Conservation (phyloP, 768 basidiomycete genomes). For the Myochromella boudieri region DNA sequence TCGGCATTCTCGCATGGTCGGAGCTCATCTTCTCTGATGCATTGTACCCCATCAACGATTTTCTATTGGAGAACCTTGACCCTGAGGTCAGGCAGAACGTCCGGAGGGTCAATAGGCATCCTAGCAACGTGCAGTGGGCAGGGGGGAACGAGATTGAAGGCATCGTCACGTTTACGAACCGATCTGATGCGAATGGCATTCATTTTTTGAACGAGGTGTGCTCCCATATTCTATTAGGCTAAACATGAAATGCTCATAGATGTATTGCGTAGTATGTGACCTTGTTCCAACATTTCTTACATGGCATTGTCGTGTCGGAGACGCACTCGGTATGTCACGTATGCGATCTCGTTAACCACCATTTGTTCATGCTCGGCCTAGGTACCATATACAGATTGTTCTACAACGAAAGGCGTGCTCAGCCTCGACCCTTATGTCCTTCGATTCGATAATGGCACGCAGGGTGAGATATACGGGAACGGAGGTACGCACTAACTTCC, state of each 20-base stretch:
- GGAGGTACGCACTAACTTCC: slow-evolving; percentile 32
- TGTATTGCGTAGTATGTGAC: slow-evolving; percentile 31
- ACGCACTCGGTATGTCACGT: slow-evolving; percentile 42
- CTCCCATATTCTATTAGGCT: neutral
- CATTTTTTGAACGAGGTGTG: slow-evolving; percentile 50
- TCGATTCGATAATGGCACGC: slow-evolving; percentile 48
- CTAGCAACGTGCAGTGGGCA: slow-evolving; percentile 60
- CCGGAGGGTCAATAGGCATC: slow-evolving; percentile 52
- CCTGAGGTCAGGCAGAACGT: slow-evolving; percentile 60
- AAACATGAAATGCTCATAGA: neutral
- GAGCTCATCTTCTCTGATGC: slow-evolving; percentile 62
- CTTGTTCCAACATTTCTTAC: slow-evolving; percentile 53
- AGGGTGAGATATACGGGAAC: slow-evolving; percentile 57
- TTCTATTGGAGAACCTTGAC: slow-evolving; percentile 48
- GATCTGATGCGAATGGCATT: slow-evolving; percentile 37
- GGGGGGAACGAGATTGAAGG: slow-evolving; percentile 63
- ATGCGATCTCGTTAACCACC: neutral
- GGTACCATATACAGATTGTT: slow-evolving; percentile 62
- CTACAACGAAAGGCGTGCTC: slow-evolving; percentile 57
- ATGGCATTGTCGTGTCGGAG: slow-evolving; percentile 46
- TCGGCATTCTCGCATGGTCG: slow-evolving; percentile 62
- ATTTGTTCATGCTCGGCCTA: slow-evolving; percentile 14
- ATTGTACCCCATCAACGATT: slow-evolving; percentile 55
- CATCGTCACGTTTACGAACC: slow-evolving; percentile 40
- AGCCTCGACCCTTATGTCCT: slow-evolving; percentile 54